A percentile compares a stretch with the other conserved stretches of the same genome.
These are phyloP conservation scores for Penicillium sp. DNA, from an alignment of 2,329 filamentous ascomycete species.

Conservation along the genomic window DNA sequence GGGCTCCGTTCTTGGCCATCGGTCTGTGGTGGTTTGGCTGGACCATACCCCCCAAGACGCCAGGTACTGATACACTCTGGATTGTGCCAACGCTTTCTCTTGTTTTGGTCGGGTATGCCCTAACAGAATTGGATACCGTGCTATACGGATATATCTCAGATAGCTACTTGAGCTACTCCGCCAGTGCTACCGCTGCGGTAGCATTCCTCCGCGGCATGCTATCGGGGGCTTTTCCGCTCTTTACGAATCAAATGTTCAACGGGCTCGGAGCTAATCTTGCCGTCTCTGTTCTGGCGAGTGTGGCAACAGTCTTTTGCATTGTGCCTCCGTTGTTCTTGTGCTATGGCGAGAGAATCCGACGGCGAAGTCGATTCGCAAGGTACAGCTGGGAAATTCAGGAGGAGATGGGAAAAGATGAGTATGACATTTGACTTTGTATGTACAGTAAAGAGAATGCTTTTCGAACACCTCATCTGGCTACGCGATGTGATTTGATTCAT, in stretches of 20 bases:
- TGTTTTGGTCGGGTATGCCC: slow-evolving; percentile 49
- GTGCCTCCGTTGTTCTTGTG: slow-evolving; percentile 41
- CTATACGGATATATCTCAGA: slow-evolving; percentile 49
- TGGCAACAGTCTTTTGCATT: slow-evolving; percentile 46
- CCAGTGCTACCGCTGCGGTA: slow-evolving; percentile 48
- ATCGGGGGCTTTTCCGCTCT: slow-evolving; percentile 44
- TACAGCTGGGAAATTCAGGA: slow-evolving; percentile 34
- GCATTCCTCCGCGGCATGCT: slow-evolving; percentile 43
- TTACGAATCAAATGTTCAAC: slow-evolving; percentile 45
- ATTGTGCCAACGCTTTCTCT: slow-evolving; percentile 45
- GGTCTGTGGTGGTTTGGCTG: slow-evolving; percentile 53
- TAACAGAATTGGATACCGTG: slow-evolving; percentile 50
- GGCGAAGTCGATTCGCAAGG: slow-evolving; percentile 40
- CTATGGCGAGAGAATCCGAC: slow-evolving; percentile 40
- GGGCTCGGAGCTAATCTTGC: slow-evolving; percentile 43
- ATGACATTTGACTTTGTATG: slow-evolving; percentile 13
- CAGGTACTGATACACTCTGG: slow-evolving; percentile 34
- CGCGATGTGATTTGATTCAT: background rate
- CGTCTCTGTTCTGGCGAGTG: slow-evolving; percentile 41
- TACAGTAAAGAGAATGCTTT: background rate
- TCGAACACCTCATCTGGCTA: background rate
- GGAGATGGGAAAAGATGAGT: slow-evolving; percentile 26
- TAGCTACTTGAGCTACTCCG: slow-evolving; percentile 47
- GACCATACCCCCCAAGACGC: slow-evolving; percentile 48
- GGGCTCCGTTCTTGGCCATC: slow-evolving; percentile 47